Percentiles rank a stretch among this genome's conserved stretches.
Evolutionary conservation across 805 yeast species (phyloP).

Genomic region (Metschnikowia matae): DNA sequence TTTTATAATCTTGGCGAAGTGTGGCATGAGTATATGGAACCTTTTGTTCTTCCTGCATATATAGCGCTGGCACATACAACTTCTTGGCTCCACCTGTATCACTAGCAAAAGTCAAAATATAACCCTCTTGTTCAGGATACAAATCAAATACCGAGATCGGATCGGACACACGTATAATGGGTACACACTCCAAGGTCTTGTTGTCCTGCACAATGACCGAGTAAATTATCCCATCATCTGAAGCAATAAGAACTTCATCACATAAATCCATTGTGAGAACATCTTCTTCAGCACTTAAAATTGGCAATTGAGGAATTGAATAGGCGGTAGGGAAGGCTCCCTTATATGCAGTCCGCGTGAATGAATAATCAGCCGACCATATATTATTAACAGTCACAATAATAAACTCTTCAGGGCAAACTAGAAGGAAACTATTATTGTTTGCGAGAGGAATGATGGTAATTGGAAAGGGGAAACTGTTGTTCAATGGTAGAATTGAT

Average conservation of each 20-base stretch:
- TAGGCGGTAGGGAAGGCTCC: conserved; percentile 41
- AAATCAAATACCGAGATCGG: conserved; percentile 28
- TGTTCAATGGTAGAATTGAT: conserved; percentile 38
- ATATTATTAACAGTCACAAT: conserved; percentile 42
- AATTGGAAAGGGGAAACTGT: conserved; percentile 39
- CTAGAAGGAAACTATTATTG: conserved; percentile 36
- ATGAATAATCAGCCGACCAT: conserved; percentile 43
- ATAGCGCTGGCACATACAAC: conserved; percentile 19
- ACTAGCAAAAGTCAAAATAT: conserved; percentile 35
- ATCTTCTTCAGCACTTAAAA: conserved; percentile 7
- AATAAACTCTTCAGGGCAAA: conserved; percentile 30
- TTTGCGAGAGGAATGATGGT: conserved; percentile 38
- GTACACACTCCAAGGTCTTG: conserved; percentile 15
- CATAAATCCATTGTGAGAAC: background rate
- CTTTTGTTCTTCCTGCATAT: conserved; percentile 3
- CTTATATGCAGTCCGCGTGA: conserved; percentile 19
- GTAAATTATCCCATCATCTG: conserved; percentile 34
- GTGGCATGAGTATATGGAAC: conserved; percentile 22
- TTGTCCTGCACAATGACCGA: conserved; percentile 24
- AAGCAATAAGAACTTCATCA: conserved; percentile 31
- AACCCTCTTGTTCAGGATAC: conserved; percentile 13
- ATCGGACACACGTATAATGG: conserved; percentile 35
- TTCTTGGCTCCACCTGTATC: conserved; percentile 39
- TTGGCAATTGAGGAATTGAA: conserved; percentile 24
- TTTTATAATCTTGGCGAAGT: conserved; percentile 30